Evolutionary conservation across 371 early-diverging fungal genomes (phyloP).

Genomic region (Batkoa obscura): DNA sequence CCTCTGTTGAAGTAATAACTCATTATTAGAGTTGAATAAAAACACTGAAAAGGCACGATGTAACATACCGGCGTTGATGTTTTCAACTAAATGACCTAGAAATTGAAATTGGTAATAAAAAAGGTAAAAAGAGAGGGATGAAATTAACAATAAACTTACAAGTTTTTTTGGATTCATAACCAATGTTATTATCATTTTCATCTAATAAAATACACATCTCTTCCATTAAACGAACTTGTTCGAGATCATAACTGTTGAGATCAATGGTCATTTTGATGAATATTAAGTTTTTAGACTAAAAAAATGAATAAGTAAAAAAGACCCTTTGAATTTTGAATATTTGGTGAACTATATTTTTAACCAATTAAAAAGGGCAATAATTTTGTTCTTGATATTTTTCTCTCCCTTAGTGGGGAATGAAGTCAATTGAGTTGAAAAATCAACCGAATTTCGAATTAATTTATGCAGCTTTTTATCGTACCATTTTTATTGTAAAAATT

Average conservation of each 20-base stretch:
- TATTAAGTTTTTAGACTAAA: neutral
- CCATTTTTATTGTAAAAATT: too few species aligned
- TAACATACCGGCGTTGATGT: constrained; percentile 65
- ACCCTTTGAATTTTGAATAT: neutral
- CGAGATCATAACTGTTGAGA: constrained; percentile 50
- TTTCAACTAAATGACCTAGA: constrained; percentile 75
- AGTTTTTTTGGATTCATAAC: constrained; percentile 76
- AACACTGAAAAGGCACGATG: constrained; percentile 96
- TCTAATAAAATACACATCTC: constrained; percentile 93
- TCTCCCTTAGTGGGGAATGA: too few species aligned
- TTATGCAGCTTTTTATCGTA: too few species aligned
- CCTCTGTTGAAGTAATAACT: constrained; percentile 83
- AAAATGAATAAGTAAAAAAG: neutral
- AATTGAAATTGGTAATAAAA: too few species aligned
- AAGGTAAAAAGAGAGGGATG: too few species aligned
- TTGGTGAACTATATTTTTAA: neutral
- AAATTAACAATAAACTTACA: constrained; percentile 30
- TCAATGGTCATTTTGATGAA: constrained; percentile 24
- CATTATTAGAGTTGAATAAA: constrained; percentile 55
- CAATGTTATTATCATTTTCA: constrained; percentile 60
- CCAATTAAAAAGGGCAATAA: too few species aligned
- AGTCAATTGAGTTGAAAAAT: too few species aligned
- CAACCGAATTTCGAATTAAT: too few species aligned
- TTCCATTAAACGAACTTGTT: constrained; percentile 84
- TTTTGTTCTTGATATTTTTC: too few species aligned